Evolutionary conservation across 768 basidiomycete species (phyloP).

Genomic region (Gloeopeniophorella convolvens): DNA sequence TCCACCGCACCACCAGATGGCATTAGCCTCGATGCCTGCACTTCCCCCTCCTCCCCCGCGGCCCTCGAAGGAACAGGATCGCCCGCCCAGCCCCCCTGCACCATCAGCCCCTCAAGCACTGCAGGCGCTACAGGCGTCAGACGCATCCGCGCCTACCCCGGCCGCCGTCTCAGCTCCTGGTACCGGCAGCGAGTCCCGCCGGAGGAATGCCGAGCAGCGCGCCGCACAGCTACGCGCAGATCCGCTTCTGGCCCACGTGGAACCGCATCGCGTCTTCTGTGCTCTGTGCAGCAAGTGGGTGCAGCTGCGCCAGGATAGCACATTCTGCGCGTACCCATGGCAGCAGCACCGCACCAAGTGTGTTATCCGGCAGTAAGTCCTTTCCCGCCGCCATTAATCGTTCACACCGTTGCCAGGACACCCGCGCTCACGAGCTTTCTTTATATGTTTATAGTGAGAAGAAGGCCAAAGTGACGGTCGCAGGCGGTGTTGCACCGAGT

Average conservation of each 20-base stretch:
- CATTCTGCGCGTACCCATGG: slow-evolving; percentile 81
- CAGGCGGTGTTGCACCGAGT: slow-evolving; percentile 11
- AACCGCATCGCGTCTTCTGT: slow-evolving; percentile 63
- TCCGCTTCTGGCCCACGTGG: slow-evolving; percentile 57
- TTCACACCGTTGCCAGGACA: not conserved
- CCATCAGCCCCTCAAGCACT: slow-evolving; percentile 4
- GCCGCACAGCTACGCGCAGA: slow-evolving; percentile 66
- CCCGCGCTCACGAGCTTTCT: slow-evolving; percentile 5
- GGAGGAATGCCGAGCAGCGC: slow-evolving; percentile 74
- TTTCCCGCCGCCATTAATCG: not conserved
- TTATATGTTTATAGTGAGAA: slow-evolving; percentile 20
- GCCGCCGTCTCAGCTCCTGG: too few species aligned
- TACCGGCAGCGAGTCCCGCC: slow-evolving; percentile 48
- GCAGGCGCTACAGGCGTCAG: not conserved
- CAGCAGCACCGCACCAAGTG: slow-evolving; percentile 72
- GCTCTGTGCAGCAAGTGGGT: slow-evolving; percentile 76
- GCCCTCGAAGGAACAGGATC: slow-evolving; percentile 12
- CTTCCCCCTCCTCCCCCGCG: slow-evolving; percentile 16
- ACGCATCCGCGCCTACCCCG: slow-evolving; percentile 1
- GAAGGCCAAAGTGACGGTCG: slow-evolving; percentile 18
- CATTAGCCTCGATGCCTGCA: slow-evolving; percentile 27
- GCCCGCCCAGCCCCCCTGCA: not conserved
- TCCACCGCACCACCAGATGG: slow-evolving; percentile 30
- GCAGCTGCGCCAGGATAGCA: slow-evolving; percentile 69
- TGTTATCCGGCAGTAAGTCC: slow-evolving; percentile 58